phyloP scores from a whole-genome alignment of 73 alveolate genomes.

The Paramecium biaurelia region DNA sequence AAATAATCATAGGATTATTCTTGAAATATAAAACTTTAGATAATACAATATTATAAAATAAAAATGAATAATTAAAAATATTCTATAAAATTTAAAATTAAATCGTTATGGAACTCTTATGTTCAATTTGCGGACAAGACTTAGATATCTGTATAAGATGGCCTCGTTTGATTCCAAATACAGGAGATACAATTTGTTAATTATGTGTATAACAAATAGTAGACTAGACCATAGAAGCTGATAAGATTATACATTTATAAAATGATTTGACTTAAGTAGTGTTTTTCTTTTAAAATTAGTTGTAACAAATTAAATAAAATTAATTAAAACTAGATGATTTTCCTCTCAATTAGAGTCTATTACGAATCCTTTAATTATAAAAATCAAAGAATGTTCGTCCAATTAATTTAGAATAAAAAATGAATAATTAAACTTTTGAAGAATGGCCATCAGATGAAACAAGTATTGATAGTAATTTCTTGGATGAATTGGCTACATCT shows the following conservation, averaged over 20 bases:
- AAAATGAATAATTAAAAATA: not conserved
- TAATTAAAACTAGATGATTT: constrained; percentile 12
- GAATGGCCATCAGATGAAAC: constrained; percentile 33
- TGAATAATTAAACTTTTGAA: not conserved
- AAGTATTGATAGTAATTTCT: constrained; percentile 1
- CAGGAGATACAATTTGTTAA: constrained; percentile 48
- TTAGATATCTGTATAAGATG: not conserved
- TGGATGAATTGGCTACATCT: constrained; percentile 13
- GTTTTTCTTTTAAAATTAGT: not conserved
- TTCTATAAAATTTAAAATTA: not conserved
- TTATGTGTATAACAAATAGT: not conserved
- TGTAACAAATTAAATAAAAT: not conserved
- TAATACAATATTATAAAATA: not conserved
- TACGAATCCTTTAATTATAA: not conserved
- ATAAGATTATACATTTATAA: not conserved
- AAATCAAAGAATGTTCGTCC: not conserved
- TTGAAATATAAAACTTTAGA: too few relatives aligned
- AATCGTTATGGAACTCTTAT: constrained; percentile 36
- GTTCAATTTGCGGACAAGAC: constrained; percentile 31
- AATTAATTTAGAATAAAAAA: not conserved
- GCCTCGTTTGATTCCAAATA: constrained; percentile 46
- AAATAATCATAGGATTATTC: too few relatives aligned
- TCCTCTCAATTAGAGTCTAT: constrained; percentile 30
- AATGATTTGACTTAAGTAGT: constrained; percentile 1
- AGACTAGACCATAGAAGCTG: not conserved